Conservation (phyloP, 495 filamentous ascomycete genomes). For the Aspergillus haitiensis region DNA sequence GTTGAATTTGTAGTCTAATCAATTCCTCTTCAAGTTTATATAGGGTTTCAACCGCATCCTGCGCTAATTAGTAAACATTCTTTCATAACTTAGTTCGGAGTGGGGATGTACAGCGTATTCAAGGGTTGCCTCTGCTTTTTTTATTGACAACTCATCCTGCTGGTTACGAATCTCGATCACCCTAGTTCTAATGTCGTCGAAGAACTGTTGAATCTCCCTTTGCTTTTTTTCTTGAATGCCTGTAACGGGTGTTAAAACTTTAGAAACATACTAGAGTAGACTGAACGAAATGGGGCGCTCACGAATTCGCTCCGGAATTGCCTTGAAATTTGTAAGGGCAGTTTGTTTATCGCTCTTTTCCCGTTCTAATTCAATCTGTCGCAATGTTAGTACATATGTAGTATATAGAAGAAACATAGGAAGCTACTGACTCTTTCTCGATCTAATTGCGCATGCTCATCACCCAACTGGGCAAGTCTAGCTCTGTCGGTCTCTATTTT, state of each 20-base stretch:
- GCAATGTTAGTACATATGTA: constrained; percentile 20
- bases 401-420: background rate
- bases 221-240: constrained; percentile 56
- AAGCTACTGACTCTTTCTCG: constrained; percentile 41
- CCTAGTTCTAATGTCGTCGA: constrained; percentile 43
- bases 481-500: constrained; percentile 33
- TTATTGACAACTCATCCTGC: constrained; percentile 57
- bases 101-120: constrained; percentile 58
- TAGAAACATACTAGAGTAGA: no score
- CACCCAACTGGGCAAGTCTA: constrained; percentile 43
- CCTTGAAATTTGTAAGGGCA: constrained; percentile 58
- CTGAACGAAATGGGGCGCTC: constrained; percentile 19
- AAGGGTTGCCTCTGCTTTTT: constrained; percentile 64
- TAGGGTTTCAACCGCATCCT: constrained; percentile 60
- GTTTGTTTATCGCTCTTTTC: constrained; percentile 61
- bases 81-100: background rate
- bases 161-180: constrained; percentile 47
- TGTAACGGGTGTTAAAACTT: constrained; percentile 31
- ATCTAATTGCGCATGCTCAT: constrained; percentile 19
- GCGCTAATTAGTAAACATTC: constrained; percentile 24
- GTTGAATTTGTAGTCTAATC: constrained; percentile 63
- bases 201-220: constrained; percentile 40
- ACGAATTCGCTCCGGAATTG: constrained; percentile 71
- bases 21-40: constrained; percentile 60
- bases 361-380: constrained; percentile 44